A percentile compares a stretch with the other conserved stretches of the same genome.
Conservation (phyloP, 2,329 filamentous ascomycete species). For the Eutypa lata region DNA sequence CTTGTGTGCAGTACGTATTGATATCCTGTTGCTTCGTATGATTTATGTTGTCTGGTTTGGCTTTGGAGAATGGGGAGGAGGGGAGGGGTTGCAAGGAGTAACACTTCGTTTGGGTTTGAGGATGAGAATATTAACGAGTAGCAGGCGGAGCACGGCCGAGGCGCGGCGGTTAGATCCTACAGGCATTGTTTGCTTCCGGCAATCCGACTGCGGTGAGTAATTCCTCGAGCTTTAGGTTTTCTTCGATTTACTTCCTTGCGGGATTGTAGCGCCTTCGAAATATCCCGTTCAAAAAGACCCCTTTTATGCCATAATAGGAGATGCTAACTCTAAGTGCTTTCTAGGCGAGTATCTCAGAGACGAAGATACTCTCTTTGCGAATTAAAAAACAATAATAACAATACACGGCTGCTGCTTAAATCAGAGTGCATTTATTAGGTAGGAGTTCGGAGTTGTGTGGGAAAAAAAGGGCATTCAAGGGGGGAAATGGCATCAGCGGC, state of each 20-base stretch:
- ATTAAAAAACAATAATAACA: conserved; percentile 27
- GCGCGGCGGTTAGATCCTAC: conserved; percentile 84
- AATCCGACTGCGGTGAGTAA: conserved; percentile 71
- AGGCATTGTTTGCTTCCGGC: conserved; percentile 82
- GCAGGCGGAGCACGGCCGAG: conserved; percentile 71
- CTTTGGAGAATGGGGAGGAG: no score
- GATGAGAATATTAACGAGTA: background rate
- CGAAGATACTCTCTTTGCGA: conserved; percentile 63
- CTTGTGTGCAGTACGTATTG: background rate
- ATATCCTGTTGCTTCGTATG: background rate
- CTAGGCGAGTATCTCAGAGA: conserved; percentile 83
- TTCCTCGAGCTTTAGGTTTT: background rate
- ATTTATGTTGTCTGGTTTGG: no score
- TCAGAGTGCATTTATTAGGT: no score
- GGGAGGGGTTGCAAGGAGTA: no score
- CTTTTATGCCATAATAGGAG: no score
- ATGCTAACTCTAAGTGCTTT: background rate
- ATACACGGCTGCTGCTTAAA: no score
- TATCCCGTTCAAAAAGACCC: no score
- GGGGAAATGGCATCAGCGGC: no score
- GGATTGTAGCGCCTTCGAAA: no score
- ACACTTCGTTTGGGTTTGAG: no score
- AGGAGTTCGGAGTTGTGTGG: no score
- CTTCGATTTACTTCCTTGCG: background rate
- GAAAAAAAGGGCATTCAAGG: no score